Conservation (phyloP, 352 stramenopile genomes). For the Aphanomyces invadans region DNA sequence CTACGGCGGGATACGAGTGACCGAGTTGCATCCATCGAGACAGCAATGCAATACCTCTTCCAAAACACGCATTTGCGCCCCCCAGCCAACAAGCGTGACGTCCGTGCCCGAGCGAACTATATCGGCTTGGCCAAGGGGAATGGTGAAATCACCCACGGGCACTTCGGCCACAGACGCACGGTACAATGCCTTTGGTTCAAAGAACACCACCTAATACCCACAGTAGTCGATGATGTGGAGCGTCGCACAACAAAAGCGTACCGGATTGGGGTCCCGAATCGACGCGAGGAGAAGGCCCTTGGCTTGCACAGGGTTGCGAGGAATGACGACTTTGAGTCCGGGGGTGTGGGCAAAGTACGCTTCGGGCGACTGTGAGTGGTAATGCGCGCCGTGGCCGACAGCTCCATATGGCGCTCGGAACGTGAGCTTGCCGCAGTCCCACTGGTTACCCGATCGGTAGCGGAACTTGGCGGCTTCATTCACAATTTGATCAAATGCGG, state of each 20-base stretch:
- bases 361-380: slow-evolving; percentile 94
- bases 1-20: slow-evolving; percentile 13
- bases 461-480: slow-evolving; percentile 98
- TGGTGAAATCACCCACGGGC: slow-evolving; percentile 90
- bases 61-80: slow-evolving; percentile 84
- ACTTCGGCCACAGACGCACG: slow-evolving; percentile 93
- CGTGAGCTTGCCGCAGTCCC: slow-evolving; percentile 95
- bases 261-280: slow-evolving; percentile 95
- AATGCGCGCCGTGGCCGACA: slow-evolving; percentile 90
- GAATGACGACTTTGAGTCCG: slow-evolving; percentile 97
- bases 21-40: background rate
- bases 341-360: slow-evolving; percentile 96
- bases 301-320: slow-evolving; percentile 87
- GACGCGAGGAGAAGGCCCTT: slow-evolving; percentile 95
- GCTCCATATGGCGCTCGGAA: slow-evolving; percentile 93
- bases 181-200: slow-evolving; percentile 98
- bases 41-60: slow-evolving; percentile 34
- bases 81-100: slow-evolving; percentile 94
- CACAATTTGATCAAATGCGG: slow-evolving; percentile 94
- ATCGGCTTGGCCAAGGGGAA: slow-evolving; percentile 91
- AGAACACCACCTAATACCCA: slow-evolving; percentile 80
- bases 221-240: background rate
- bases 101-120: slow-evolving; percentile 89
- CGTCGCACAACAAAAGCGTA: background rate
- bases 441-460: slow-evolving; percentile 96